Percentiles rank a stretch among this genome's conserved stretches.
phyloP scores from a whole-genome alignment of 2,329 filamentous ascomycete genomes.

The Aureobasidium musti region DNA sequence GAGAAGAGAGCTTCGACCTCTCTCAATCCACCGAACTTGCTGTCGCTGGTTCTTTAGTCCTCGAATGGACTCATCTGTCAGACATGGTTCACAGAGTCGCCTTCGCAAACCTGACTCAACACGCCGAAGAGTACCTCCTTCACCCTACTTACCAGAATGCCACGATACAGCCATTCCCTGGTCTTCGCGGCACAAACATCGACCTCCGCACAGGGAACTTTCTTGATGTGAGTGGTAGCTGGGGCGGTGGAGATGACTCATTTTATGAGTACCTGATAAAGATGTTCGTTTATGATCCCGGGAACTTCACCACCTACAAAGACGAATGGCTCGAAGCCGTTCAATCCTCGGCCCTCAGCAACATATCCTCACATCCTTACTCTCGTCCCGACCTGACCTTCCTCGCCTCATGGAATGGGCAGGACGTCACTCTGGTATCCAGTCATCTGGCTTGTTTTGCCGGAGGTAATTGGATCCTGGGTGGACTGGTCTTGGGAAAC shows the following conservation, averaged over 20 bases:
- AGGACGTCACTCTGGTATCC: conserved; percentile 43
- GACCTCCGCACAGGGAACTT: conserved; percentile 67
- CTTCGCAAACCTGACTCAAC: conserved; percentile 68
- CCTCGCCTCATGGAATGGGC: conserved; percentile 59
- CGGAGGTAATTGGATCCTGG: conserved; percentile 82
- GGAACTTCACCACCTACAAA: conserved; percentile 64
- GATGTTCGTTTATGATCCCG: conserved; percentile 79
- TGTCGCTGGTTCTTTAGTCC: conserved; percentile 72
- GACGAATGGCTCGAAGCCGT: conserved; percentile 73
- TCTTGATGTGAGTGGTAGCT: conserved; percentile 67
- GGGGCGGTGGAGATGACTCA: conserved; percentile 74
- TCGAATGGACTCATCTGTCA: conserved; percentile 81
- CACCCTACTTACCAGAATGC: conserved; percentile 49
- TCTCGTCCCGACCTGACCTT: conserved; percentile 72
- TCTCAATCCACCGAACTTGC: conserved; percentile 69
- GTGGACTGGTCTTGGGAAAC: conserved; percentile 67
- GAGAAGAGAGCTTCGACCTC: conserved; percentile 50
- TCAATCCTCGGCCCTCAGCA: conserved; percentile 70
- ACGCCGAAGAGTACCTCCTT: conserved; percentile 69
- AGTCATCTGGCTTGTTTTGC: conserved; percentile 73
- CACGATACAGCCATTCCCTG: conserved; percentile 69
- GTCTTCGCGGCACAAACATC: conserved; percentile 70
- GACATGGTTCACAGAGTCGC: conserved; percentile 69
- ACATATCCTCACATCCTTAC: conserved; percentile 66
- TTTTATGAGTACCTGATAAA: conserved; percentile 93